Percentiles rank a stretch among this genome's conserved stretches.
Evolutionary conservation across 1,284 basidiomycete species (phyloP).

Genomic region (Apiotrichum mycotoxinovorans): DNA sequence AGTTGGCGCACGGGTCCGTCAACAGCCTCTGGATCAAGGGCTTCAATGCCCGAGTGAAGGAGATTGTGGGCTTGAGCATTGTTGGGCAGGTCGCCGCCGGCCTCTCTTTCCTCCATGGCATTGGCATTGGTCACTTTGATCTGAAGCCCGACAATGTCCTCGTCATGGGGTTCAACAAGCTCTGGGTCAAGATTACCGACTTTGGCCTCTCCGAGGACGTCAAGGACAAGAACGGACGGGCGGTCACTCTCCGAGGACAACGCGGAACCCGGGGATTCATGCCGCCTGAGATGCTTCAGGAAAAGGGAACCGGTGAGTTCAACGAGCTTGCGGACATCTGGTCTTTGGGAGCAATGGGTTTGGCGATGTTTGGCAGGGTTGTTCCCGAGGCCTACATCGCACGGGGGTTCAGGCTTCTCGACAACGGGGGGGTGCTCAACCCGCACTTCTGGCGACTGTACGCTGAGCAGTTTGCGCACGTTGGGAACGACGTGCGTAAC

Average conservation of each 20-base stretch:
- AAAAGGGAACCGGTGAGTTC: neutral
- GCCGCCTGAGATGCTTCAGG: neutral
- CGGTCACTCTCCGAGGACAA: neutral
- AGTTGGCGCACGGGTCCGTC: neutral
- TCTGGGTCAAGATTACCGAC: neutral
- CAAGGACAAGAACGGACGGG: neutral
- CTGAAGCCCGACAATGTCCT: conserved; percentile 3
- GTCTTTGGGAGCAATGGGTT: neutral
- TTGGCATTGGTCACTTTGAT: neutral
- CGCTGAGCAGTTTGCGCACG: too few relatives aligned
- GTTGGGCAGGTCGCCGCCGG: neutral
- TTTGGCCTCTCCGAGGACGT: neutral
- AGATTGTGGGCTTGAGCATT: neutral
- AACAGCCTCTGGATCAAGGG: neutral
- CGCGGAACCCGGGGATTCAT: neutral
- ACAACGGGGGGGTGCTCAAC: too few relatives aligned
- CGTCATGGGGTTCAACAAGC: neutral
- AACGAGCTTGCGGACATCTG: neutral
- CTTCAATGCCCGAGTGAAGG: neutral
- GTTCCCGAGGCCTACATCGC: too few relatives aligned
- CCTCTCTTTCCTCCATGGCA: neutral
- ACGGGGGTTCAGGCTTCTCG: too few relatives aligned
- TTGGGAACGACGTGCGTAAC: too few relatives aligned
- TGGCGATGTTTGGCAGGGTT: neutral
- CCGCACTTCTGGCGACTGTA: too few relatives aligned